Evolutionary conservation across 352 stramenopile species (phyloP).

Genomic region (Phytopythium helicoides): DNA sequence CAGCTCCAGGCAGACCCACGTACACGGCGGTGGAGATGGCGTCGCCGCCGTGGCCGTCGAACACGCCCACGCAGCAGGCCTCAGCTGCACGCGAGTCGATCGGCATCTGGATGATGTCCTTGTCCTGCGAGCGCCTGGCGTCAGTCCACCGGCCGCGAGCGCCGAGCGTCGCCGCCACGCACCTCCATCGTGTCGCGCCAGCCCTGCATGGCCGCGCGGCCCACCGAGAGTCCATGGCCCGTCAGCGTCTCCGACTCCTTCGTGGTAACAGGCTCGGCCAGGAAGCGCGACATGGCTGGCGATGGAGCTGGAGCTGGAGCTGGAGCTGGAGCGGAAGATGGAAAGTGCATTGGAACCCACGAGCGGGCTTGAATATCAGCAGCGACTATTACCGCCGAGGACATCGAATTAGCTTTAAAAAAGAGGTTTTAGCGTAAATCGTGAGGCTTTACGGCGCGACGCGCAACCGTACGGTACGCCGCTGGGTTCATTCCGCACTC

Average conservation of each 20-base stretch:
- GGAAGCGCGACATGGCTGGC: constrained; percentile 74
- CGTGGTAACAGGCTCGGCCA: constrained; percentile 74
- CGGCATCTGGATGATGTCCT: constrained; percentile 69
- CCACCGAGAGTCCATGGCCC: constrained; percentile 53
- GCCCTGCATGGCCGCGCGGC: constrained; percentile 75
- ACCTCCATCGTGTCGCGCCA: constrained; percentile 88
- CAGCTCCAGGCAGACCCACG: constrained; percentile 7
- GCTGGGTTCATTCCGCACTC: no score
- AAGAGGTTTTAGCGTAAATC: no score
- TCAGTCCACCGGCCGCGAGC: neutral
- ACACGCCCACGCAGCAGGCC: constrained; percentile 71
- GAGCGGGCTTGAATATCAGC: no score
- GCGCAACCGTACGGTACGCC: no score
- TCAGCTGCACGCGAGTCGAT: constrained; percentile 56
- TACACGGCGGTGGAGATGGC: constrained; percentile 71
- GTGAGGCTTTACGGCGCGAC: no score
- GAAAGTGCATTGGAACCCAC: no score
- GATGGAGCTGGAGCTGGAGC: neutral
- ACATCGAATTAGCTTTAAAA: no score
- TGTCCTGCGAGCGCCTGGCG: constrained; percentile 32
- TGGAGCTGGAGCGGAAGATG: neutral
- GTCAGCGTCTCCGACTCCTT: constrained; percentile 57
- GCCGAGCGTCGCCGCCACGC: neutral
- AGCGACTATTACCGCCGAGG: no score
- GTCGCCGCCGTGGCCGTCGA: constrained; percentile 79